Evolutionary conservation across 1,284 basidiomycete genomes (phyloP).

Genomic region (Cutaneotrichosporon sp.): DNA sequence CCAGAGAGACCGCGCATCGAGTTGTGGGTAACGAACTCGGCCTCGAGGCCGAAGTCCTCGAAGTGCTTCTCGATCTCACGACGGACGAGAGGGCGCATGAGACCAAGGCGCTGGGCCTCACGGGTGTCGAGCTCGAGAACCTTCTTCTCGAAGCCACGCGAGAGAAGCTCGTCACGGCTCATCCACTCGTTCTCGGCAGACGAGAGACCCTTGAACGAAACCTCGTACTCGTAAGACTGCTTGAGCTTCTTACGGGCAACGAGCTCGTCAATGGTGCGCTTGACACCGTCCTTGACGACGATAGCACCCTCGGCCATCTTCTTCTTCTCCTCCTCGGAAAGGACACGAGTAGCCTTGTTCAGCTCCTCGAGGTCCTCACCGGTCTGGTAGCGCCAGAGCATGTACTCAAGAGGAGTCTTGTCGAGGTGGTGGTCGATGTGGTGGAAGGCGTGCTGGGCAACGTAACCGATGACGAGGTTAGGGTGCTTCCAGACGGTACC

Average conservation of each 20-base stretch:
- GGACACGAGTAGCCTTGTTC: conserved; percentile 80
- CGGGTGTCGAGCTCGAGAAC: conserved; percentile 94
- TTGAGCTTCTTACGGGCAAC: conserved; percentile 91
- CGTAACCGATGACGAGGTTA: conserved; percentile 97
- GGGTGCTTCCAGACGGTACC: conserved; percentile 99
- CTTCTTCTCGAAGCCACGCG: conserved; percentile 99
- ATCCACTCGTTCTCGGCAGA: conserved; percentile 97
- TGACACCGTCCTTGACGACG: conserved; percentile 86
- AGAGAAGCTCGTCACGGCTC: conserved; percentile 90
- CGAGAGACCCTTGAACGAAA: conserved; percentile 84
- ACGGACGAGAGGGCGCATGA: conserved; percentile 92
- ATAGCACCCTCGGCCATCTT: conserved; percentile 95
- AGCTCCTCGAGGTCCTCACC: conserved; percentile 97
- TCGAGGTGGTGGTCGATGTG: conserved; percentile 97
- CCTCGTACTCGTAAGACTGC: conserved; percentile 97
- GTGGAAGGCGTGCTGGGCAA: conserved; percentile 98
- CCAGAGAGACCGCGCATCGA: conserved; percentile 95
- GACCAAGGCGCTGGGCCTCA: conserved; percentile 93
- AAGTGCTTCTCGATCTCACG: conserved; percentile 98
- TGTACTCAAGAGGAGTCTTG: conserved; percentile 97
- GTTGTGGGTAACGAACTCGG: conserved; percentile 87
- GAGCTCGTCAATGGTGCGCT: conserved; percentile 92
- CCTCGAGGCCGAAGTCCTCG: conserved; percentile 81
- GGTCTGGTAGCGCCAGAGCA: conserved; percentile 99
- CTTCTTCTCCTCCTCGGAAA: conserved; percentile 79